Evolutionary conservation across 2,329 filamentous ascomycete genomes (phyloP), one percentile per base, ranked within the genome.

Genomic region (Ophiostoma novo-ulmi): DNA sequence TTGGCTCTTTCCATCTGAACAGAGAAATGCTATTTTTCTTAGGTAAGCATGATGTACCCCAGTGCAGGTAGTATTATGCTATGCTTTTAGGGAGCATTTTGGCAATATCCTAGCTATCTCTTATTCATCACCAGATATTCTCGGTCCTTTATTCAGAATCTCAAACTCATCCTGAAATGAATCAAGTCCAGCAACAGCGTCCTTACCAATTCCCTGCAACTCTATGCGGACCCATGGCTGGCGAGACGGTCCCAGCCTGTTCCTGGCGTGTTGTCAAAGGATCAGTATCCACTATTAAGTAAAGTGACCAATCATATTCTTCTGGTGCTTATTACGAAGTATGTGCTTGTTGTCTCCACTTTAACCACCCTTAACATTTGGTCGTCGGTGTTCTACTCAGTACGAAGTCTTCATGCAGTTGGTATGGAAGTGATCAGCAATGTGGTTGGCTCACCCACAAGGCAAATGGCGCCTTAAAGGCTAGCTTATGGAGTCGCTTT

Each of bases 381-480:
- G 14, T 55, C 3, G 31, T 44, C 39, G 7, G 14, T 44, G 39
- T 55, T 8, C n/a, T 44, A 13, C 41, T 44, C 41, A 13, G 5
- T 44, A 14, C 39, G 39, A 52, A 52, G n/a, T n/a, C 22, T 58
- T 58, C 22, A 58, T 26, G 52, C 11, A n/a, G 52, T 22, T 26
- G 8, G 52, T 58, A 26, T 58, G 52, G 52, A 58, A 58, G 52
- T 58, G 52, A 58, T 58, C 52, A 58, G 52, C 52, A 26, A 26
- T 58, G n/a, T 22, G 22, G 52, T 58, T 58, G 52, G 52, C 52
- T 58, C 52, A 26, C 52, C 52, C 52, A 14, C 22, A 58, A 58
- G n/a, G n/a, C 52, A 58, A 58, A 58, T 58, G 52, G 52, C 52
- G 52, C 17, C 52, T 58, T 58, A 10, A 26, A 26, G 44, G 44